Percentiles rank a stretch among this genome's conserved stretches.
Evolutionary conservation across 345 rosid species (phyloP).

Genomic region (Sonneratia alba): DNA sequence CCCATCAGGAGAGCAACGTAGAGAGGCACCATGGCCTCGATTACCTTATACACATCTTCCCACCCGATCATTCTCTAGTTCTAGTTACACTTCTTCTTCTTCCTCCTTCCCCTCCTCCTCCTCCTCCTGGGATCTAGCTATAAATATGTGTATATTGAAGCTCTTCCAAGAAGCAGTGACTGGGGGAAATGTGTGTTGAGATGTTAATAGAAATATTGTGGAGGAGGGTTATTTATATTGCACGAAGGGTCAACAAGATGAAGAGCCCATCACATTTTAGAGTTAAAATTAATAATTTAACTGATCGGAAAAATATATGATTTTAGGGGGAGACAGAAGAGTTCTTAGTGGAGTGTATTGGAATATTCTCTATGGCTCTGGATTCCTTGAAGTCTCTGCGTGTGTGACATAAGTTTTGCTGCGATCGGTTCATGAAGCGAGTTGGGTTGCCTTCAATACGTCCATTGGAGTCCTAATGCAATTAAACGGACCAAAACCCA

Average conservation of each 20-base stretch:
- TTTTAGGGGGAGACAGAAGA: neutral
- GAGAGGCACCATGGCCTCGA: conserved; percentile 76
- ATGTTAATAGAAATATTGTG: neutral
- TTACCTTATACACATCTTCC: conserved; percentile 74
- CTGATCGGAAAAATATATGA: neutral
- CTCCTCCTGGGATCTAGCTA: neutral
- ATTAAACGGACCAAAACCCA: no score
- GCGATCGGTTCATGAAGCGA: conserved; percentile 1
- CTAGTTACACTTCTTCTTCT: neutral
- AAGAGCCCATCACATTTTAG: neutral
- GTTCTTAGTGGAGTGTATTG: neutral
- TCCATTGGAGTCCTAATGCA: neutral
- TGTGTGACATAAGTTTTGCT: neutral
- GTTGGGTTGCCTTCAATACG: conserved; percentile 3
- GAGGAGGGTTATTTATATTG: conserved; percentile 6
- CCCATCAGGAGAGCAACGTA: conserved; percentile 74
- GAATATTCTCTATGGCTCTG: neutral
- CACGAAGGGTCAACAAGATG: neutral
- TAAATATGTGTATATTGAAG: neutral
- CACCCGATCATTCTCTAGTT: conserved; percentile 52
- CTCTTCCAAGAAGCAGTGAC: neutral
- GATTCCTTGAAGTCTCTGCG: neutral
- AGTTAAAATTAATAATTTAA: neutral
- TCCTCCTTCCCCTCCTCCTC: neutral
- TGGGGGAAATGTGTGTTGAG: neutral